Evolutionary conservation across 108 stramenopile genomes (phyloP).

Genomic region (Tribonema minus): DNA sequence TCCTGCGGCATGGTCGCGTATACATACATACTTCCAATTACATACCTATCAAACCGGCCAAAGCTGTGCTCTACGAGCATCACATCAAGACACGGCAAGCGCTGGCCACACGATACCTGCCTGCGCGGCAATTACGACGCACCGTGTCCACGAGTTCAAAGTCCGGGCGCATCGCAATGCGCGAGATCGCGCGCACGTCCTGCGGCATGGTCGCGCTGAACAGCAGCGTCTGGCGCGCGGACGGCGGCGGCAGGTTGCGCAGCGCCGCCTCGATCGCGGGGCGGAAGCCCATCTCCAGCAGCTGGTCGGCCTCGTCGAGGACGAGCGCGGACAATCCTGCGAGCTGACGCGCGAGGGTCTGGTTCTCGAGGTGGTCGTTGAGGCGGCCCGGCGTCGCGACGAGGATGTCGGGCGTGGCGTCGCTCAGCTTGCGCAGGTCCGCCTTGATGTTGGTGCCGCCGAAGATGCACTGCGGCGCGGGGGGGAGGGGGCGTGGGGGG

Average conservation of each 20-base stretch:
- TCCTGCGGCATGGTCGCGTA: conserved; percentile 79
- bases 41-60: too few relatives aligned
- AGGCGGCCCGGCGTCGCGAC: conserved; percentile 88
- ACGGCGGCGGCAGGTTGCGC: conserved; percentile 58
- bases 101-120: too few relatives aligned
- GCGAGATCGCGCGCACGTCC: conserved; percentile 60
- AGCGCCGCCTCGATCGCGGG: conserved; percentile 74
- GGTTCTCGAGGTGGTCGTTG: conserved; percentile 74
- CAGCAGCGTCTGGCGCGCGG: conserved; percentile 74
- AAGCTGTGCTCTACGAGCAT: too few relatives aligned
- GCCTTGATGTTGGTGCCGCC: conserved; percentile 42
- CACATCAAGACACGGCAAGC: too few relatives aligned
- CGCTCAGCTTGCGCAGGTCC: conserved; percentile 19
- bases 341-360: conserved; percentile 45
- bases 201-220: conserved; percentile 90
- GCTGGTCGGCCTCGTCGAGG: conserved; percentile 88
- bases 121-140: too few relatives aligned
- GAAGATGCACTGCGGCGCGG: conserved; percentile 9
- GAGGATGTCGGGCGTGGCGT: conserved; percentile 58
- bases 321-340: conserved; percentile 62
- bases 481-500: too few relatives aligned
- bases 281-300: conserved; percentile 85
- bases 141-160: conserved; percentile 54
- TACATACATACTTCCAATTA: too few relatives aligned
- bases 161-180: conserved; percentile 48